Base-by-base conservation (phyloP, 129 eudicot genomes). In the Kitagawia praeruptora region DNA sequence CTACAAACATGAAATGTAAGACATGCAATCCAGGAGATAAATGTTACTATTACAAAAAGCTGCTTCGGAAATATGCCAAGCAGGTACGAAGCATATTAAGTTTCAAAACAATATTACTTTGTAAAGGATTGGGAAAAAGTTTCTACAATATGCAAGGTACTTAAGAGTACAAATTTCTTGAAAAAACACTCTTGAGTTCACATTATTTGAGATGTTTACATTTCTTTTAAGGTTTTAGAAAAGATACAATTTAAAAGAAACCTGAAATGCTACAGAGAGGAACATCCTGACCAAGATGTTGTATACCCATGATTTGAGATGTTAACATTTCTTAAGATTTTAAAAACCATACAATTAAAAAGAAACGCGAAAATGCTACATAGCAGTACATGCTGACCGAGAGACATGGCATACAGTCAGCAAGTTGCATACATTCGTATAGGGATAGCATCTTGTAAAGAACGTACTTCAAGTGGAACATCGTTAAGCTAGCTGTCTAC, bases 1-100 rank as follows among this genome's bases (percentile, higher is more conserved):
- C 31, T 27, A 18, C 39, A 49, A 21, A 70, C 69, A 46, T 10
- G 69, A 79, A 34, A 21, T 70, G 46, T 47, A 34, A 10, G 42
- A 67, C 34, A 48, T 21, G 67, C 18, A 79, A 70, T 31, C 69
- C 77, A 70, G 72, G 15, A 70, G 27, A 78, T 44, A 27, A 41
- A 19, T 11, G 9, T 21, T 23, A 23, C 9, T 53, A 21, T 8
- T 46, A 19, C 41, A 23, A 76, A 76, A 58, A 37, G 70, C 11
- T 40, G 45, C 16, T 71, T 71, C 0, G 13, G 44, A 58, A 67
- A 54, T 58, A 56, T 37, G 80, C 31, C 80, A 40, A 77, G 72
- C 34, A 77, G 51, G 31, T 34, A 23, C 6, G 64, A 61, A 37
- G 37, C n/a, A 53, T 58, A 64, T 38, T 28, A 18, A 27, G 37